A percentile compares a stretch with the other conserved stretches of the same genome.
phyloP scores from a whole-genome alignment of 2,329 filamentous ascomycete species.

The Aspergillus sp. region DNA sequence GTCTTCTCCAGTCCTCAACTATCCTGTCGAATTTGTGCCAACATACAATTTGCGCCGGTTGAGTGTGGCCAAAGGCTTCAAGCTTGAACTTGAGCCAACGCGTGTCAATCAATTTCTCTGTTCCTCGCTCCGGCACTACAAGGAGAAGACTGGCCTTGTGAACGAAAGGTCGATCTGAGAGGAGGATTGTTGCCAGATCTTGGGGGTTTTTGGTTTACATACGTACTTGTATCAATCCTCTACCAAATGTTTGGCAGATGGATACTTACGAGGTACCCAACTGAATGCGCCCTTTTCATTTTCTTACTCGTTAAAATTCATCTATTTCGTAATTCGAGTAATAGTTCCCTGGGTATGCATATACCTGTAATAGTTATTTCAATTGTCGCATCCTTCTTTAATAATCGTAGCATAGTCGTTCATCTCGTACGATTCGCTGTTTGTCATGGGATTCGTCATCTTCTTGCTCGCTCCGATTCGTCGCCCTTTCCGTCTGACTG shows the following conservation, averaged over 20 bases:
- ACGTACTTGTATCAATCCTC: conserved; percentile 3
- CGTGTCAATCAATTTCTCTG: background rate
- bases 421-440: too few species aligned
- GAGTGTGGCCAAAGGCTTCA: background rate
- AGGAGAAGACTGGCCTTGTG: background rate
- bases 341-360: too few species aligned
- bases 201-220: conserved; percentile 1
- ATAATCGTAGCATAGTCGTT: too few species aligned
- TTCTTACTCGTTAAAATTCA: too few species aligned
- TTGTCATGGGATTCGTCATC: too few species aligned
- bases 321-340: too few species aligned
- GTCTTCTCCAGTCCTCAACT: background rate
- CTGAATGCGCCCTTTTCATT: too few species aligned
- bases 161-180: background rate
- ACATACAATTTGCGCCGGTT: background rate
- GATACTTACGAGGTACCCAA: too few species aligned
- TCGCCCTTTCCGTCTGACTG: too few species aligned
- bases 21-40: background rate
- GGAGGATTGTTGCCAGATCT: background rate
- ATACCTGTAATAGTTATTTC: too few species aligned
- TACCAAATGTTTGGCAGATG: background rate
- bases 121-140: background rate
- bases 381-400: too few species aligned
- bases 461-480: too few species aligned
- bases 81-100: background rate